Conservation (phyloP, 768 basidiomycete species). For the Dentipellis sp. region DNA sequence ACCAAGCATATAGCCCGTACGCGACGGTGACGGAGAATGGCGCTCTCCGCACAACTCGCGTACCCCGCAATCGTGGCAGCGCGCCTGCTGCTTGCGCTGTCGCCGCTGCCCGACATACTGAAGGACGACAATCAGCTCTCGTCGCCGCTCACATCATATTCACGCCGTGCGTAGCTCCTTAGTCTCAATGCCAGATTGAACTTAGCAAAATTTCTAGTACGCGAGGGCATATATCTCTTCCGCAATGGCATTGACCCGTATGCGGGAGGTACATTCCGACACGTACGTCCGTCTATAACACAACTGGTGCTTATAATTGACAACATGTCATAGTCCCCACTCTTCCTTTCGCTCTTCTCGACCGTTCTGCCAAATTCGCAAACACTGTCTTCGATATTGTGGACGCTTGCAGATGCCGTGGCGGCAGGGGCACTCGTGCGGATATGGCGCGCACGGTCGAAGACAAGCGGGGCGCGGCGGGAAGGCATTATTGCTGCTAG, state of each 20-base stretch:
- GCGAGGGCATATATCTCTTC: constrained; percentile 83
- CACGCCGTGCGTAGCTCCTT: constrained; percentile 47
- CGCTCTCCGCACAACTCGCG: constrained; percentile 2
- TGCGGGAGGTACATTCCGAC: constrained; percentile 75
- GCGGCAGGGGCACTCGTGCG: constrained; percentile 60
- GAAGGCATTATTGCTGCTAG: constrained; percentile 54
- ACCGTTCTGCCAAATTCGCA: constrained; percentile 52
- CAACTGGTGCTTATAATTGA: background rate
- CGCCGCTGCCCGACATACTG: constrained; percentile 40
- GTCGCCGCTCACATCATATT: constrained; percentile 73
- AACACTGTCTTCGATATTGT: constrained; percentile 43
- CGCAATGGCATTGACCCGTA: constrained; percentile 78
- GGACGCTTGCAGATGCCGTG: constrained; percentile 59
- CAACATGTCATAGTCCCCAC: constrained; percentile 52
- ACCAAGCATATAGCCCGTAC: background rate
- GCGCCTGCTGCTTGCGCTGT: constrained; percentile 44
- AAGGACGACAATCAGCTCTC: constrained; percentile 69
- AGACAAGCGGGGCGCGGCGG: constrained; percentile 35
- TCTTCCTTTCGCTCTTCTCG: constrained; percentile 70
- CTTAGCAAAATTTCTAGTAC: constrained; percentile 43
- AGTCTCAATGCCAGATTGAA: constrained; percentile 4
- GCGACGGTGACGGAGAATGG: background rate
- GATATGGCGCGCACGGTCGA: constrained; percentile 60
- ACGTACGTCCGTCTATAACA: constrained; percentile 42
- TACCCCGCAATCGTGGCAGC: constrained; percentile 27